phyloP scores from a whole-genome alignment of 352 stramenopile genomes.

The Pythium pyrilobum region DNA sequence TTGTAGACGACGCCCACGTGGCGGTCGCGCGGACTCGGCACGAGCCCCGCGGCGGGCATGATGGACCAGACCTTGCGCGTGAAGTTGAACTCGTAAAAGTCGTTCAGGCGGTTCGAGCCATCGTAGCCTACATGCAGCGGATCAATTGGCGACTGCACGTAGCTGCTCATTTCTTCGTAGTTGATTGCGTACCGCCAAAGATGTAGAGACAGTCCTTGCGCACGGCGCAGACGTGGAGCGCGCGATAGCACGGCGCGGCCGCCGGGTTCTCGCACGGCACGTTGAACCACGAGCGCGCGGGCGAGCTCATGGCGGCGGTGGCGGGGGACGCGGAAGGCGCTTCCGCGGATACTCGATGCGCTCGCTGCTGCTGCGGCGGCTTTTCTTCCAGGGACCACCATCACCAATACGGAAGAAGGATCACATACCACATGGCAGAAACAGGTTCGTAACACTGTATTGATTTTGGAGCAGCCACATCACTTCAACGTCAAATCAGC shows the following conservation, averaged over 20 bases:
- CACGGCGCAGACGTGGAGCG: slow-evolving; percentile 90
- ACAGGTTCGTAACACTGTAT: too few species aligned
- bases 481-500: too few species aligned
- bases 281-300: slow-evolving; percentile 59
- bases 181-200: slow-evolving; percentile 80
- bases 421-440: too few species aligned
- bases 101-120: slow-evolving; percentile 89
- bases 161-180: slow-evolving; percentile 19
- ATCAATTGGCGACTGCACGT: slow-evolving; percentile 15
- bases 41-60: slow-evolving; percentile 54
- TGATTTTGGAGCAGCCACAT: too few species aligned
- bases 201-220: slow-evolving; percentile 92
- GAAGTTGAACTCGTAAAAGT: slow-evolving; percentile 93
- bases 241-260: slow-evolving; percentile 86
- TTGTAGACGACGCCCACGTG: slow-evolving; percentile 93
- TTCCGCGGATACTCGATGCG: too few species aligned
- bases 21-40: slow-evolving; percentile 90
- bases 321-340: too few species aligned
- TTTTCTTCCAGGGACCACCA: too few species aligned
- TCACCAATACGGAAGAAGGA: too few species aligned
- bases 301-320: slow-evolving; percentile 22
- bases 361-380: too few species aligned
- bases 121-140: slow-evolving; percentile 70
- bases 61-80: slow-evolving; percentile 73
- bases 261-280: slow-evolving; percentile 80